Percentiles rank a stretch among this genome's conserved stretches.
These are phyloP conservation scores for Aspergillus transmontanensis DNA, from an alignment of 2,329 filamentous ascomycete species.

Conservation along the genomic window DNA sequence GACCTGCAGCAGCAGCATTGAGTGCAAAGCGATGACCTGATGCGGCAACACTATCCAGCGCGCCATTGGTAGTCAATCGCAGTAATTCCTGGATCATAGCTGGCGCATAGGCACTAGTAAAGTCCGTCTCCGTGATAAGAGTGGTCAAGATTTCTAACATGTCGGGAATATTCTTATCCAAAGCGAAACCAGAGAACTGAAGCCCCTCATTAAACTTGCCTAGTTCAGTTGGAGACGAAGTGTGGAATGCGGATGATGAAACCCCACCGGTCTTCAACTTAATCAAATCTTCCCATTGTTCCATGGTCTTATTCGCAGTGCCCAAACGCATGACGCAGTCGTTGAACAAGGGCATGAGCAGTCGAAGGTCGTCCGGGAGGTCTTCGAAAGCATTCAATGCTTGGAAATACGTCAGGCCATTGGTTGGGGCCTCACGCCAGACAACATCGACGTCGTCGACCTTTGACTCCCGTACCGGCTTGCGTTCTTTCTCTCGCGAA, in stretches of 20 bases:
- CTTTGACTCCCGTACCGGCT: conserved; percentile 62
- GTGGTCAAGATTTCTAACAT: conserved; percentile 87
- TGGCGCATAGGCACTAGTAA: conserved; percentile 79
- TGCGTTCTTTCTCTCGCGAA: conserved; percentile 73
- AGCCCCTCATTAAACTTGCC: conserved; percentile 76
- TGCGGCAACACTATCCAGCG: conserved; percentile 87
- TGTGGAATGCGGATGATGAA: conserved; percentile 80
- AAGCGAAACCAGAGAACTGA: conserved; percentile 78
- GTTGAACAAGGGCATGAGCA: conserved; percentile 85
- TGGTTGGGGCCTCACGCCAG: conserved; percentile 91
- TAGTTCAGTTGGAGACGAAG: conserved; percentile 73
- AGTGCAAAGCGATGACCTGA: conserved; percentile 87
- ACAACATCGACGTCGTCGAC: conserved; percentile 71
- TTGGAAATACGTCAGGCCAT: conserved; percentile 94
- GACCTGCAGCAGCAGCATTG: conserved; percentile 76
- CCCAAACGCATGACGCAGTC: conserved; percentile 92
- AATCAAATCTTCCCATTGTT: conserved; percentile 91
- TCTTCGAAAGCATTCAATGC: conserved; percentile 79
- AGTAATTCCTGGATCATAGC: conserved; percentile 83
- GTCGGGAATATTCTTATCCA: conserved; percentile 85
- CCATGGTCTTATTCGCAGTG: conserved; percentile 84
- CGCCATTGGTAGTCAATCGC: conserved; percentile 82
- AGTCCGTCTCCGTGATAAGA: conserved; percentile 84
- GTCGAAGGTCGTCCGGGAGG: conserved; percentile 79
- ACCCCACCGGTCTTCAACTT: conserved; percentile 95